Evolutionary conservation across 345 rosid genomes (phyloP), one percentile per base, ranked within the genome.

Genomic region (Syzygium grande): DNA sequence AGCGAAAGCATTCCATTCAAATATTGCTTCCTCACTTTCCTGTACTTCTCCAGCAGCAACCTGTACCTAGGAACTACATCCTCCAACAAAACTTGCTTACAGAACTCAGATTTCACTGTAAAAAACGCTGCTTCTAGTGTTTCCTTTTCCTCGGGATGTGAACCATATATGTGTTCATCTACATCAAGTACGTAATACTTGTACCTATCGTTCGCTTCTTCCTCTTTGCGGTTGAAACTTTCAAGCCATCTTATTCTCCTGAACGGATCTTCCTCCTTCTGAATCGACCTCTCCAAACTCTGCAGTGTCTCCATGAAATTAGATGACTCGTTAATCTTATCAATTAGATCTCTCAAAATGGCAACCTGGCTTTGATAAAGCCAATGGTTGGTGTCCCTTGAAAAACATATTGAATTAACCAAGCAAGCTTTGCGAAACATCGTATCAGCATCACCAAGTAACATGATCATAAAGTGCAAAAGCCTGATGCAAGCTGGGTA

Each of bases 1-100:
- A 93, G 91, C 0, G 95, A 89, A 23, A 93, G 90, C 95, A 94
- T 92, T 87, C 96, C 94, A 58, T 92, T 92, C 84, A 83, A 87
- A 86, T 94, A 94, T 88, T 92, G 94, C 87, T 89, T 93, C 88
- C 94, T 93, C 43, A 88, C 89, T 84, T 86, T 91, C 92, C 89
- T 92, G 78, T 91, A 93, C 91, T 89, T 91, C 78, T 88, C 92
- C 84, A 91, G 91, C 80, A 93, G 85, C 87, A 84, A 65, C 73
- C 61, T 89, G 87, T 93, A 93, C 65, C 61, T 85, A 38, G 85
- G 87, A 73, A 85, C 73, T 65, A 90, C 92, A 90, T 91, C 89
- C 63, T 90, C 93, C 84, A 90, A 89, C 65, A 59, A 83, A 14
- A 91, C 93, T 86, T 92, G 91, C 23, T 85, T 34, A 89, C 95